phyloP scores from a whole-genome alignment of 2,329 filamentous ascomycete species.

The Purpureocillium takamizusanense region DNA sequence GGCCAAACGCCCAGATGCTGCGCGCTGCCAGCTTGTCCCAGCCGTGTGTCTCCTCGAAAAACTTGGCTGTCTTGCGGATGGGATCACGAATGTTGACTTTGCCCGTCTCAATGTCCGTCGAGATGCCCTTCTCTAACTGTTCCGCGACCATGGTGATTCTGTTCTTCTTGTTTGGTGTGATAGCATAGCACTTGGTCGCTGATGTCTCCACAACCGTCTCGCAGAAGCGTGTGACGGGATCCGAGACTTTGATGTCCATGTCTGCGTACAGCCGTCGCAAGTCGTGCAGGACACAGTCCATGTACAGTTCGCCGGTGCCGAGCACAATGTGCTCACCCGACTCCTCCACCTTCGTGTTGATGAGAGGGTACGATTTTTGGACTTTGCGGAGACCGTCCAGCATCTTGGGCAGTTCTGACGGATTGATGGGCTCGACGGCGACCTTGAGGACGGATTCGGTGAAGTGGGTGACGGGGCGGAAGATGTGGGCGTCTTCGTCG shows the following conservation, averaged over 20 bases:
- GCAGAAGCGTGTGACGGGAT: slow-evolving; percentile 94
- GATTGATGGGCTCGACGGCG: slow-evolving; percentile 95
- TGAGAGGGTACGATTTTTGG: slow-evolving; percentile 94
- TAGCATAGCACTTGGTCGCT: slow-evolving; percentile 93
- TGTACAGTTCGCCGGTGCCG: slow-evolving; percentile 96
- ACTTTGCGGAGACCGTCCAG: slow-evolving; percentile 91
- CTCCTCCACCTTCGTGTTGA: slow-evolving; percentile 95
- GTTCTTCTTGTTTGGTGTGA: slow-evolving; percentile 99
- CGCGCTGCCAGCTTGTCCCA: slow-evolving; percentile 92
- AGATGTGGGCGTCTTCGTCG: slow-evolving; percentile 90
- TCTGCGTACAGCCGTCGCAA: slow-evolving; percentile 88
- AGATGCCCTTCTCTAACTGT: slow-evolving; percentile 88
- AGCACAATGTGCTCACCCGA: slow-evolving; percentile 93
- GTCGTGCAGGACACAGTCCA: slow-evolving; percentile 97
- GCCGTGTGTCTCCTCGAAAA: slow-evolving; percentile 94
- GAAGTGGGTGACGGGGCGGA: slow-evolving; percentile 86
- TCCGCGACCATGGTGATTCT: slow-evolving; percentile 98
- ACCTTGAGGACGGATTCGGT: slow-evolving; percentile 98
- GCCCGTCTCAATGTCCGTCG: slow-evolving; percentile 86
- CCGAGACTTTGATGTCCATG: slow-evolving; percentile 98
- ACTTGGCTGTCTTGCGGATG: slow-evolving; percentile 85
- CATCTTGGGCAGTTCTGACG: slow-evolving; percentile 97
- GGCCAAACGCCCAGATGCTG: slow-evolving; percentile 98
- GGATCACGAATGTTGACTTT: slow-evolving; percentile 88
- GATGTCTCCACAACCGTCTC: slow-evolving; percentile 97